These are phyloP conservation scores for Citrus inodora DNA, from an alignment of 345 rosid species.

Conservation along the genomic window DNA sequence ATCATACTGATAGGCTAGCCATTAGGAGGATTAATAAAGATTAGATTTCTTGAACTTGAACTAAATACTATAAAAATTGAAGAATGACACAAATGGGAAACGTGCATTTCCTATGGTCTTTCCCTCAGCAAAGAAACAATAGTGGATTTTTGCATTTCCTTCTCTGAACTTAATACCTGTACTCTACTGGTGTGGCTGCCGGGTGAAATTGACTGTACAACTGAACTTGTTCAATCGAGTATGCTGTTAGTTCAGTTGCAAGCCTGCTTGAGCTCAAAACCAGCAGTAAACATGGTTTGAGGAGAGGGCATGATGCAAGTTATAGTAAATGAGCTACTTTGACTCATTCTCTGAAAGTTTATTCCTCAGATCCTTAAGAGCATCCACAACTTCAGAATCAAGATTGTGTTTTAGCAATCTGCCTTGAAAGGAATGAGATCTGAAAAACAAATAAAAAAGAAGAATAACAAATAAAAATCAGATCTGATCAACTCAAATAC, in stretches of 20 bases:
- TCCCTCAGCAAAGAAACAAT: neutral
- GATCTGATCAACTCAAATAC: too few species aligned
- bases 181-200: neutral
- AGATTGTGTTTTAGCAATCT: slow-evolving; percentile 83
- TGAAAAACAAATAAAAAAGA: slow-evolving; percentile 12
- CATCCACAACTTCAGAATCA: slow-evolving; percentile 81
- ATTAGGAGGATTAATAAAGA: neutral
- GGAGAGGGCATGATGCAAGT: neutral
- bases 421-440: slow-evolving; percentile 77
- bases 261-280: neutral
- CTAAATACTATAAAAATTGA: neutral
- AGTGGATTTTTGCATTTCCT: neutral
- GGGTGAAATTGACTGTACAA: neutral
- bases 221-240: neutral
- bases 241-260: neutral
- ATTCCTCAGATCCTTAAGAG: slow-evolving; percentile 75
- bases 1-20: neutral
- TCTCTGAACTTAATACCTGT: neutral
- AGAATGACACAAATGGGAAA: too few species aligned
- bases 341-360: slow-evolving; percentile 54
- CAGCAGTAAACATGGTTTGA: neutral
- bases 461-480: neutral
- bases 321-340: slow-evolving; percentile 31
- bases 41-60: neutral
- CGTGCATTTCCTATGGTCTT: too few species aligned